A percentile compares a stretch with the other conserved stretches of the same genome.
Conservation (phyloP, 176 grass and related monocot species). For the Puya raimondii region DNA sequence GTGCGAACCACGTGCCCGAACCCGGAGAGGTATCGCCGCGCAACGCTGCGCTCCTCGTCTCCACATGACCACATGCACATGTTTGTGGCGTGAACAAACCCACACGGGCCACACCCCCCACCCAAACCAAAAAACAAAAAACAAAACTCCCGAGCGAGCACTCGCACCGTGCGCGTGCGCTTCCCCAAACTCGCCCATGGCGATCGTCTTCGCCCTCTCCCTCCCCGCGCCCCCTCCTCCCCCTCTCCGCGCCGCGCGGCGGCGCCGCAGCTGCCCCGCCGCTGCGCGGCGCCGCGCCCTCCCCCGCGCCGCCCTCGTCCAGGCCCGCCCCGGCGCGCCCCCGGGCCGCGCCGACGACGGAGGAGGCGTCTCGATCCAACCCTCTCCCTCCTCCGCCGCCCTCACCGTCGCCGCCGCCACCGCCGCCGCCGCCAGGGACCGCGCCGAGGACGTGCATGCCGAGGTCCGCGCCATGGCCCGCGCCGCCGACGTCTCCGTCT, state of each 20-base stretch:
- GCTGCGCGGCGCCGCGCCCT: neutral
- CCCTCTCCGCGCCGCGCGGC: neutral
- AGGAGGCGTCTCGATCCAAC: conserved; percentile 22
- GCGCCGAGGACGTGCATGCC: conserved; percentile 68
- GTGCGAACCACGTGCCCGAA: neutral
- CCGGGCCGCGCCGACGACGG: conserved; percentile 14
- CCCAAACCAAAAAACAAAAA: too few relatives aligned
- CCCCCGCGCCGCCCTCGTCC: conserved; percentile 49
- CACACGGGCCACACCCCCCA: too few relatives aligned
- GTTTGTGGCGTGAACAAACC: neutral
- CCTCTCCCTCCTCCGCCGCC: neutral
- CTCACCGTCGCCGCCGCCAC: neutral
- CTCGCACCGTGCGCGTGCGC: too few relatives aligned
- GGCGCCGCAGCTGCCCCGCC: neutral
- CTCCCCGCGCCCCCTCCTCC: neutral
- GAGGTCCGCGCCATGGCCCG: conserved; percentile 76
- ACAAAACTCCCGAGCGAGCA: too few relatives aligned
- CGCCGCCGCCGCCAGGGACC: conserved; percentile 23
- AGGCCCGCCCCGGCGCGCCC: conserved; percentile 24
- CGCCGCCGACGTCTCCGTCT: conserved; percentile 59
- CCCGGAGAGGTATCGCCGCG: neutral
- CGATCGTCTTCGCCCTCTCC: conserved; percentile 7
- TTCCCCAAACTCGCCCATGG: neutral
- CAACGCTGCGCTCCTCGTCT: neutral
- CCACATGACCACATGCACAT: neutral